Percentiles rank a stretch among this genome's conserved stretches.
phyloP scores from a whole-genome alignment of 148 eudicot genomes.

The Vaccinium myrtillus region DNA sequence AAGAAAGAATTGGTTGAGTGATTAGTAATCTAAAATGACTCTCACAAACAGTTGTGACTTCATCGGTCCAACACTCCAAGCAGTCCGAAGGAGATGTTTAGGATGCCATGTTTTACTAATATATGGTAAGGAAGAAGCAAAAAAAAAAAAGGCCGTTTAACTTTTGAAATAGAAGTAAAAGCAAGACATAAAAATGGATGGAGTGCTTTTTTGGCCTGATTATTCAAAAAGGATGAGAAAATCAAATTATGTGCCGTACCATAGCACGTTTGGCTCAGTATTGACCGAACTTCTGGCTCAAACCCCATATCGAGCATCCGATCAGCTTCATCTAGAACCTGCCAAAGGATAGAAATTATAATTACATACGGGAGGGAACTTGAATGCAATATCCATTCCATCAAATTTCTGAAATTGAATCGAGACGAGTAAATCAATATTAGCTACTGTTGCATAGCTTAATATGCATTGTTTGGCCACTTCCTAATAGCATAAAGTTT shows the following conservation, averaged over 20 bases:
- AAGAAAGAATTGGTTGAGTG: slow-evolving; percentile 3
- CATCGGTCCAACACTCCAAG: slow-evolving; percentile 9
- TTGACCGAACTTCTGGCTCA: slow-evolving; percentile 94
- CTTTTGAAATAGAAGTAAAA: neutral
- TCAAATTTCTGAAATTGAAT: neutral
- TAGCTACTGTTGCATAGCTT: neutral
- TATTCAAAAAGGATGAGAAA: neutral
- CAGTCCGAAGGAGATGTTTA: neutral
- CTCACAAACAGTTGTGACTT: neutral
- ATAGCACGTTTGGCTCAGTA: slow-evolving; percentile 70
- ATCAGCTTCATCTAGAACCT: slow-evolving; percentile 99
- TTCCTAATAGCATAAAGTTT: neutral
- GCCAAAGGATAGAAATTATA: slow-evolving; percentile 6
- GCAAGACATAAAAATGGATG: neutral
- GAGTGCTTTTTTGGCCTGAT: neutral
- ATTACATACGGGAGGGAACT: neutral
- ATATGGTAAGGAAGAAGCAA: neutral
- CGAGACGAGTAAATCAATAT: neutral
- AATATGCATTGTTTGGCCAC: neutral
- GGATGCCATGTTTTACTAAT: neutral
- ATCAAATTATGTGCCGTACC: slow-evolving; percentile 41
- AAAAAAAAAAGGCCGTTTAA: neutral
- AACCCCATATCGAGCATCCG: slow-evolving; percentile 99
- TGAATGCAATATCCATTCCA: neutral
- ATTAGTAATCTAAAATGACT: neutral